Percentiles rank a stretch among this genome's conserved stretches.
phyloP scores from a whole-genome alignment of 768 basidiomycete genomes.

The Mycena rebaudengoi region DNA sequence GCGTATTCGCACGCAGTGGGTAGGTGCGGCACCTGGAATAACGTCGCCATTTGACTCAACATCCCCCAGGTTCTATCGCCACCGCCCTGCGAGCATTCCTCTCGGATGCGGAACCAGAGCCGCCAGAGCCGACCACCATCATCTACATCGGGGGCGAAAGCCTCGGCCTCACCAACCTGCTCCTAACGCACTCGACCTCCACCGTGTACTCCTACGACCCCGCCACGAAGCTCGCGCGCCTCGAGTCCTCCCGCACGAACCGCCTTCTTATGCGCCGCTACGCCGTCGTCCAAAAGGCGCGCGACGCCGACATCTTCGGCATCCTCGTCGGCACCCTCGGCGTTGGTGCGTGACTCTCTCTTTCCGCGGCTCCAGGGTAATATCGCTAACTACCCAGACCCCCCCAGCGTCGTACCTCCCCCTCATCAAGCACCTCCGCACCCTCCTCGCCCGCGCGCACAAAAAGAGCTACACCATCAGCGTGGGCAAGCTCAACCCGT shows the following conservation, averaged over 20 bases:
- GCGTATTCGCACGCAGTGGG: conserved; percentile 76
- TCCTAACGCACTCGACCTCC: conserved; percentile 80
- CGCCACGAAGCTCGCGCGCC: conserved; percentile 45
- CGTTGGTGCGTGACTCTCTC: conserved; percentile 61
- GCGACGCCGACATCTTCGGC: conserved; percentile 93
- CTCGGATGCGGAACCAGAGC: conserved; percentile 11
- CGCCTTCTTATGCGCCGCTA: conserved; percentile 91
- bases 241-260: conserved; percentile 79
- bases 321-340: conserved; percentile 95
- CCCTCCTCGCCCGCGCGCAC: conserved; percentile 65
- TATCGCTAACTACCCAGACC: neutral
- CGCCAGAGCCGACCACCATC: conserved; percentile 41
- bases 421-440: conserved; percentile 83
- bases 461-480: conserved; percentile 96
- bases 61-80: neutral
- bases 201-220: conserved; percentile 85
- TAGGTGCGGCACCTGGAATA: conserved; percentile 40
- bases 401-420: conserved; percentile 82
- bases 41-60: neutral
- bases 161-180: conserved; percentile 81
- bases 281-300: conserved; percentile 83
- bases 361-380: neutral
- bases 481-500: conserved; percentile 94
- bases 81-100: conserved; percentile 10
- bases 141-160: conserved; percentile 81